A percentile compares a stretch with the other conserved stretches of the same genome.
Evolutionary conservation across 345 rosid genomes (phyloP).

Genomic region (Aurinia saxatilis): DNA sequence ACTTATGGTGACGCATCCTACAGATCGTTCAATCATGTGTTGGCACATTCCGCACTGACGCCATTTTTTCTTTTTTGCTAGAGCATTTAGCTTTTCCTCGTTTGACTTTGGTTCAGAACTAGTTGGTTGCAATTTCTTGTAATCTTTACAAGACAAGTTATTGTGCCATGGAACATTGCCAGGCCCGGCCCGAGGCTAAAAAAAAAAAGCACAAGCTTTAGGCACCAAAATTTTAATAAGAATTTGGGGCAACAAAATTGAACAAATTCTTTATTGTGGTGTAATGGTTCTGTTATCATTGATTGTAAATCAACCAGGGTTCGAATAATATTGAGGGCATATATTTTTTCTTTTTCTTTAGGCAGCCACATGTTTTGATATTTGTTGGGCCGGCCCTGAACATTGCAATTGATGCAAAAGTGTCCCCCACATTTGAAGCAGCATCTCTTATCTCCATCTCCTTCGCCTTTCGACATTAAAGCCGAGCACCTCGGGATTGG

Average conservation of each 20-base stretch:
- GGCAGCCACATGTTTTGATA: too few species aligned
- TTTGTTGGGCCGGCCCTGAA: too few species aligned
- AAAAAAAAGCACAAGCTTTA: too few species aligned
- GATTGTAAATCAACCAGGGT: too few species aligned
- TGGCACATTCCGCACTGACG: slow-evolving; percentile 39
- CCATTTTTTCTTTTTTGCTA: slow-evolving; percentile 35
- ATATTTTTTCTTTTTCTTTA: too few species aligned
- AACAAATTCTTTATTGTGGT: too few species aligned
- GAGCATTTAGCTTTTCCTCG: slow-evolving; percentile 23
- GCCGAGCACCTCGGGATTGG: slow-evolving; percentile 63
- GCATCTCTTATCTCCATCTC: slow-evolving; percentile 28
- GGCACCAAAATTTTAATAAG: too few species aligned
- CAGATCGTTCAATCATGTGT: slow-evolving; percentile 35
- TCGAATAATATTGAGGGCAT: too few species aligned
- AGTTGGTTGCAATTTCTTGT: slow-evolving; percentile 29
- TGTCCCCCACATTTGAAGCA: slow-evolving; percentile 40
- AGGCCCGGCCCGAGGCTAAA: too few species aligned
- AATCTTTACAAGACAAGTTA: slow-evolving; percentile 34
- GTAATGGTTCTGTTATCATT: too few species aligned
- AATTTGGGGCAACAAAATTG: too few species aligned
- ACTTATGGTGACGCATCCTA: slow-evolving; percentile 33
- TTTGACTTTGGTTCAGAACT: slow-evolving; percentile 34
- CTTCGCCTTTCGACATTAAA: slow-evolving; percentile 42
- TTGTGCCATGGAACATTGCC: slow-evolving; percentile 66
- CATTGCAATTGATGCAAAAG: slow-evolving; percentile 63